These are phyloP conservation scores for Pseudogymnoascus sp. DNA, from an alignment of 2,329 filamentous ascomycete species.

Conservation along the genomic window DNA sequence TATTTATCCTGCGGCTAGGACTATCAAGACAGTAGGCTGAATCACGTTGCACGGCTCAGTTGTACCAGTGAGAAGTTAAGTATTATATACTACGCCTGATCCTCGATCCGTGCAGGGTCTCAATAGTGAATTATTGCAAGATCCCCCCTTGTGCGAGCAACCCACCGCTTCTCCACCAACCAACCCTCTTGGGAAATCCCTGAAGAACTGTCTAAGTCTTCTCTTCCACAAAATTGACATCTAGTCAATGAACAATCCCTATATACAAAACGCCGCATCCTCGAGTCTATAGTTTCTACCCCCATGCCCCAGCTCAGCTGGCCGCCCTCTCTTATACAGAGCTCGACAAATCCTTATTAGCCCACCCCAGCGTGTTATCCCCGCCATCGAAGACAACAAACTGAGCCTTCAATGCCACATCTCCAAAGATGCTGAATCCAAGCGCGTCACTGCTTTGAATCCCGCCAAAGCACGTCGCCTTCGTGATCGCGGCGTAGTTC, in stretches of 20 bases:
- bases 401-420: conserved; percentile 28
- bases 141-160: neutral
- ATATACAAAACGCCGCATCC: neutral
- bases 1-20: neutral
- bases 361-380: conserved; percentile 15
- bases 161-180: neutral
- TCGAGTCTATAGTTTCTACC: neutral
- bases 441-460: conserved; percentile 20
- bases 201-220: neutral
- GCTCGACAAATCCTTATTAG: conserved; percentile 9
- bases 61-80: neutral
- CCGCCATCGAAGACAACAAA: conserved; percentile 29
- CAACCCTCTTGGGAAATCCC: neutral
- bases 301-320: neutral
- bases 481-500: conserved; percentile 24
- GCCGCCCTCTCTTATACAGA: neutral
- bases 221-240: neutral
- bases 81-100: neutral
- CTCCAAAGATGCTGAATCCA: conserved; percentile 26
- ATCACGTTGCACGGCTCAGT: neutral
- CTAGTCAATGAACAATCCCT: neutral
- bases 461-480: conserved; percentile 19
- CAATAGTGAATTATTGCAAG: neutral
- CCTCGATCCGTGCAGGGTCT: neutral
- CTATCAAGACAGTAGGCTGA: no score